Evolutionary conservation across 495 filamentous ascomycete species (phyloP).

Genomic region (Penicillium dipodomyicola): DNA sequence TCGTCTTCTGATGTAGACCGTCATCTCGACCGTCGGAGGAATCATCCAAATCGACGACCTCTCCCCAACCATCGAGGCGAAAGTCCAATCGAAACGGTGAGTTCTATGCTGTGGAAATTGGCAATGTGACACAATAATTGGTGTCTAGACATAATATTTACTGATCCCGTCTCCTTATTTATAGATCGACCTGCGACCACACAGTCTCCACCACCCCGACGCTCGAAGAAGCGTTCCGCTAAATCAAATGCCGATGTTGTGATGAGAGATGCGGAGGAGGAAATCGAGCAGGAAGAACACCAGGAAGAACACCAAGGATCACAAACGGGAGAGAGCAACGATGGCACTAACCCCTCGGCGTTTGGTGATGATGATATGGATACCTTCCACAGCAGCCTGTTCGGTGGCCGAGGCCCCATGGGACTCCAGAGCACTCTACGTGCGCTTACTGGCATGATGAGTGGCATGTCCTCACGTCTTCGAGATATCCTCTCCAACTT

Average conservation of each 20-base stretch:
- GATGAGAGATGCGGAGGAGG: slow-evolving; percentile 52
- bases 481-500: slow-evolving; percentile 82
- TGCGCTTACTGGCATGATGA: slow-evolving; percentile 86
- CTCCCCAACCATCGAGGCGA: slow-evolving; percentile 58
- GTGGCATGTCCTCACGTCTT: slow-evolving; percentile 73
- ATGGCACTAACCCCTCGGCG: slow-evolving; percentile 49
- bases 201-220: slow-evolving; percentile 36
- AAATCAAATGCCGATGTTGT: slow-evolving; percentile 52
- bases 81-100: slow-evolving; percentile 61
- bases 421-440: slow-evolving; percentile 80
- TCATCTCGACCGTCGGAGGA: slow-evolving; percentile 47
- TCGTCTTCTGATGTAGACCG: slow-evolving; percentile 30
- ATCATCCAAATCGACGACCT: slow-evolving; percentile 34
- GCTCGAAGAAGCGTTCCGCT: slow-evolving; percentile 55
- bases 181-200: slow-evolving; percentile 36
- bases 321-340: slow-evolving; percentile 60
- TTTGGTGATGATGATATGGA: slow-evolving; percentile 71
- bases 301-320: slow-evolving; percentile 40
- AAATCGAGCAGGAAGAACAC: slow-evolving; percentile 37
- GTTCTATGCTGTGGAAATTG: neutral
- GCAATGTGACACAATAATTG: neutral
- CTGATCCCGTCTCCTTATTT: neutral
- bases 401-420: slow-evolving; percentile 63
- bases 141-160: neutral
- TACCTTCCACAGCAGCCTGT: slow-evolving; percentile 69